These are phyloP conservation scores for Hippophae rhamnoides DNA, from an alignment of 306 rosid genomes.

Conservation along the genomic window DNA sequence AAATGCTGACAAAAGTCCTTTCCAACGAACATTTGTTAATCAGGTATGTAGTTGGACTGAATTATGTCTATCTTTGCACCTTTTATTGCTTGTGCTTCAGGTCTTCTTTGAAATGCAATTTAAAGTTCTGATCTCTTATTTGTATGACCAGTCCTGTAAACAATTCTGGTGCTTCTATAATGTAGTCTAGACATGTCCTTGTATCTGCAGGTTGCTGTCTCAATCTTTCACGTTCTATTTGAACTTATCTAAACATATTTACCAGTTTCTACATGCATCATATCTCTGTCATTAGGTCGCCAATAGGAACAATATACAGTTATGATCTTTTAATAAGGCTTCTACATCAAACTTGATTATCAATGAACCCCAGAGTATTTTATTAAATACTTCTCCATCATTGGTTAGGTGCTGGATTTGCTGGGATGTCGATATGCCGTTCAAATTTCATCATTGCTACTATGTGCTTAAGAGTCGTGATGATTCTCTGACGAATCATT, in stretches of 20 bases:
- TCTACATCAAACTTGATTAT: not conserved
- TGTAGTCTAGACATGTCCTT: constrained; percentile 4
- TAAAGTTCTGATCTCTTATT: not conserved
- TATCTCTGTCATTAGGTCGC: not conserved
- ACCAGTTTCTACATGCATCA: constrained; percentile 1
- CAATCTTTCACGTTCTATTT: not conserved
- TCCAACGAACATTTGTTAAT: constrained; percentile 90
- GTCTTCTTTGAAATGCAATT: constrained; percentile 5
- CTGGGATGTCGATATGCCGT: not conserved
- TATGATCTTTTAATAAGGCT: not conserved
- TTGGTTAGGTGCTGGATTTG: not conserved
- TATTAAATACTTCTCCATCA: no score
- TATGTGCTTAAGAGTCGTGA: constrained; percentile 7
- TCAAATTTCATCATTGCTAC: not conserved
- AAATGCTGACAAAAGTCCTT: constrained; percentile 94
- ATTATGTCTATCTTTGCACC: constrained; percentile 15
- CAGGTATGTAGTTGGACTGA: constrained; percentile 48
- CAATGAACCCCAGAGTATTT: not conserved
- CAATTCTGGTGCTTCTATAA: constrained; percentile 13
- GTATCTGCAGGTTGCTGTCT: constrained; percentile 2
- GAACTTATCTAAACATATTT: constrained; percentile 1
- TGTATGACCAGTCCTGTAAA: constrained; percentile 1
- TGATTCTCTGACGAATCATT: constrained; percentile 7
- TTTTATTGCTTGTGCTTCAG: constrained; percentile 11
- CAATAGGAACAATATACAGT: not conserved